Percentiles rank a stretch among this genome's conserved stretches.
Evolutionary conservation across 2,329 filamentous ascomycete genomes (phyloP).

Genomic region (Diaporthe ilicicola): DNA sequence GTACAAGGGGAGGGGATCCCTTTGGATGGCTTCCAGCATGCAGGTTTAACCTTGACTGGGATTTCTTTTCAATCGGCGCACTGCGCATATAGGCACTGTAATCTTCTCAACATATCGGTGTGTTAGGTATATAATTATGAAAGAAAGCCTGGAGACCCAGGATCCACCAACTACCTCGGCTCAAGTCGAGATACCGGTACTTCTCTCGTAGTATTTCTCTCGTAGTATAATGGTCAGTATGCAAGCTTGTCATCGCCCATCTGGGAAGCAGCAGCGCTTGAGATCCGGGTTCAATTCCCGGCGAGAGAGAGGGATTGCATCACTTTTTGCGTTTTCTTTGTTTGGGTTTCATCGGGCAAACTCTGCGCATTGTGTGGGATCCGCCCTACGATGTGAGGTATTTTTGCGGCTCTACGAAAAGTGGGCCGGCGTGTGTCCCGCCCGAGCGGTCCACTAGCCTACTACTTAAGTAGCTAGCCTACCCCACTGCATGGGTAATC

Average conservation of each 20-base stretch:
- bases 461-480: too few relatives aligned
- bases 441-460: too few relatives aligned
- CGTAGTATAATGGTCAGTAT: constrained; percentile 14
- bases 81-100: too few relatives aligned
- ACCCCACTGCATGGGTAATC: too few relatives aligned
- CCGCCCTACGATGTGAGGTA: neutral
- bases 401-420: neutral
- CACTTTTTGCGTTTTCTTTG: neutral
- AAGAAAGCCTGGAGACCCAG: neutral
- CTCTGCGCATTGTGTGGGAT: neutral
- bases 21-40: too few relatives aligned
- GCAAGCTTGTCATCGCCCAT: constrained; percentile 14
- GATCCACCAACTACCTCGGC: neutral
- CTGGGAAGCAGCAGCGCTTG: constrained; percentile 5
- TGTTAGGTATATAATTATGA: neutral
- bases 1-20: too few relatives aligned
- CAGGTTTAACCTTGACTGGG: too few relatives aligned
- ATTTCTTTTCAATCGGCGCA: too few relatives aligned
- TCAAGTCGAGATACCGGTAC: neutral
- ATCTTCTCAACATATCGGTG: too few relatives aligned
- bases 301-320: constrained; percentile 7
- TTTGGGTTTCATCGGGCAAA: neutral
- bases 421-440: neutral
- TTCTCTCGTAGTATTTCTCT: too few relatives aligned
- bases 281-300: constrained; percentile 9